A percentile compares a stretch with the other conserved stretches of the same genome.
Conservation (phyloP, 768 basidiomycete species). For the Rhodotorula kratochvilovae region DNA sequence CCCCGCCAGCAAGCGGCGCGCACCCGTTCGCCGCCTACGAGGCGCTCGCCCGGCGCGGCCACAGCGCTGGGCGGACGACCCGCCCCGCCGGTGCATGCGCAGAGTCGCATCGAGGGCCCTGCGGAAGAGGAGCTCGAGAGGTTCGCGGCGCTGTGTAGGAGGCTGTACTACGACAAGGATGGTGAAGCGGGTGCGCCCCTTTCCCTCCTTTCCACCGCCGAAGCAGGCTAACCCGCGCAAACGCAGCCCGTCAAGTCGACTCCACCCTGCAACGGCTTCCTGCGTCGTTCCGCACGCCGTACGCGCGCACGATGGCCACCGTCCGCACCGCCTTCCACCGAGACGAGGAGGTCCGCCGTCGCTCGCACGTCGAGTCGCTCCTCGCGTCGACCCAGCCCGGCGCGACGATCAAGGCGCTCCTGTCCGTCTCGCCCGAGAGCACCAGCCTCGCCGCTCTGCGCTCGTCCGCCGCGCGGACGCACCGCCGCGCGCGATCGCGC, state of each 20-base stretch:
- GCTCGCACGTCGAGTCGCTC: conserved; percentile 2
- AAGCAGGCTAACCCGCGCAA: neutral
- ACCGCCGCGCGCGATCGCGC: conserved; percentile 3
- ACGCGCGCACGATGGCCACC: conserved; percentile 29
- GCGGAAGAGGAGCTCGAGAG: conserved; percentile 2
- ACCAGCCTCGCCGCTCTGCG: conserved; percentile 11
- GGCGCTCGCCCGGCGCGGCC: neutral
- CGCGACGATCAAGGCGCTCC: neutral
- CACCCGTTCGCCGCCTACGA: neutral
- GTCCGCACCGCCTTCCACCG: conserved; percentile 35
- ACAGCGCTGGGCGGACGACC: neutral
- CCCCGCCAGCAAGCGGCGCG: neutral
- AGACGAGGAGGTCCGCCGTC: conserved; percentile 18
- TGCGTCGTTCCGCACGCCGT: conserved; percentile 17
- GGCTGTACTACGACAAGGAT: conserved; percentile 27
- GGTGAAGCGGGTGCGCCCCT: neutral
- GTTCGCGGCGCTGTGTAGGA: conserved; percentile 11
- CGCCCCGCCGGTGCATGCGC: neutral
- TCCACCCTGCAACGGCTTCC: conserved; percentile 21
- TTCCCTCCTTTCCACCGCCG: neutral
- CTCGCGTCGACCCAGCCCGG: conserved; percentile 12
- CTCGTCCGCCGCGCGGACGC: conserved; percentile 7
- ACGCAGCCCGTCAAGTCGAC: conserved; percentile 25
- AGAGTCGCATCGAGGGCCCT: neutral
- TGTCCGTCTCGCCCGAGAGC: conserved; percentile 21